Evolutionary conservation across 139 green algal genomes (phyloP).

Genomic region (Parachlorella kessleri): DNA sequence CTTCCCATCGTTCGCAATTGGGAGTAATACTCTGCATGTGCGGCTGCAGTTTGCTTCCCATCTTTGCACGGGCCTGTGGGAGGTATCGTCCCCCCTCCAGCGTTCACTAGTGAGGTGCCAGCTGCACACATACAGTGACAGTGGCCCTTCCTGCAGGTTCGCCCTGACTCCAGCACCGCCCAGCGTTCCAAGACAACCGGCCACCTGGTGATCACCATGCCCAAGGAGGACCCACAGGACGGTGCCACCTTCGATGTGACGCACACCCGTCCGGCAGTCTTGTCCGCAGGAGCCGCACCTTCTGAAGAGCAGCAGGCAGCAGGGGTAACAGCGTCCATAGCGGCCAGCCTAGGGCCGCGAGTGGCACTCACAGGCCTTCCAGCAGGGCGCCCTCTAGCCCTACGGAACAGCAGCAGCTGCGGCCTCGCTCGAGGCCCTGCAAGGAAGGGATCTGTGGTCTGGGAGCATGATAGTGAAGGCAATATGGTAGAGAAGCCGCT

Average conservation of each 20-base stretch:
- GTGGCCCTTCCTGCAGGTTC: slow-evolving; percentile 23
- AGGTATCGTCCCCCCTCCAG: too few species aligned
- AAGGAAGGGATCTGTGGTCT: background rate
- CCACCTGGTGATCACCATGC: slow-evolving; percentile 79
- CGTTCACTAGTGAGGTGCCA: too few species aligned
- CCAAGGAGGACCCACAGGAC: slow-evolving; percentile 45
- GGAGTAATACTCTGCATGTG: too few species aligned
- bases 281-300: background rate
- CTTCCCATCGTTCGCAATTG: too few species aligned
- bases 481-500: background rate
- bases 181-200: slow-evolving; percentile 66
- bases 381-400: background rate
- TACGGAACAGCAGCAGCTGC: background rate
- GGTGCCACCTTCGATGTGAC: background rate
- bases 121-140: too few species aligned
- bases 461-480: background rate
- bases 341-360: background rate
- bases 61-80: too few species aligned
- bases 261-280: background rate
- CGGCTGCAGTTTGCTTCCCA: too few species aligned
- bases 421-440: background rate
- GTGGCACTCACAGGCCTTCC: background rate
- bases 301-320: background rate
- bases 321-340: background rate
- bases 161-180: slow-evolving; percentile 55